Base-by-base conservation (phyloP, 495 filamentous ascomycete genomes). In the Aspergillus nanangensis region DNA sequence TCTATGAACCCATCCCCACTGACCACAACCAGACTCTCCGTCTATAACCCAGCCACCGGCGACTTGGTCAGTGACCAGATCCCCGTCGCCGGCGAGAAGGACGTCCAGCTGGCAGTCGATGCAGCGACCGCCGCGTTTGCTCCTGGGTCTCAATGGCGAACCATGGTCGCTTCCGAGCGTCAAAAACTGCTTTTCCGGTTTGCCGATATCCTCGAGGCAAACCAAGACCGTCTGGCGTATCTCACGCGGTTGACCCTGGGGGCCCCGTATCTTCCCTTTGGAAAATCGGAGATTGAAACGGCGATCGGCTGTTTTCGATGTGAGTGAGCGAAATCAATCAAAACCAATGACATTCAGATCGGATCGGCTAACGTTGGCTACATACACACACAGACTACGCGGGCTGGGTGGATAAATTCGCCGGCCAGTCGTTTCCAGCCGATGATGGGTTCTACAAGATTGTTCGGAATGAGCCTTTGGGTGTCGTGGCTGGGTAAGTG, bases 381-480 rank as follows among this genome's bases (percentile, higher is more conserved):
- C n/a, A n/a, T n/a, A n/a, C n/a, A n/a, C n/a, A n/a, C n/a, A 20
- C 10, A 47, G 34, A 52, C 21, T 52, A 52, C 27, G 55, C 55
- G 1, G 55, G 55, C 13, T 55, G 50, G 51, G 31, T 35, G 0
- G 55, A 47, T 18, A 58, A 58, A 38, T 18, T 52, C 2, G 24
- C 22, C 7, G 55, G 55, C n/a, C 32, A 58, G n/a, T 44, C 32
- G 9, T 54, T 49, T 25, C 48, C 51, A 2, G 47, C 22, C 11
- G 45, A 48, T 22, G 51, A 52, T 37, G 55, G 55, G 1, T 48
- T 52, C 18, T 31, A 46, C 35, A 72, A 74, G 46, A 32, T 58
- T 4, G 51, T 52, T 15, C 39, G 38, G 9, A 33, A 52, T 15
- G 44, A 61, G 23, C 52, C 58, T 3, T 15, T 58, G 5, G 58